A percentile compares a stretch with the other conserved stretches of the same genome.
Conservation (phyloP, 2,329 filamentous ascomycete genomes). For the Mariannaea sp. region DNA sequence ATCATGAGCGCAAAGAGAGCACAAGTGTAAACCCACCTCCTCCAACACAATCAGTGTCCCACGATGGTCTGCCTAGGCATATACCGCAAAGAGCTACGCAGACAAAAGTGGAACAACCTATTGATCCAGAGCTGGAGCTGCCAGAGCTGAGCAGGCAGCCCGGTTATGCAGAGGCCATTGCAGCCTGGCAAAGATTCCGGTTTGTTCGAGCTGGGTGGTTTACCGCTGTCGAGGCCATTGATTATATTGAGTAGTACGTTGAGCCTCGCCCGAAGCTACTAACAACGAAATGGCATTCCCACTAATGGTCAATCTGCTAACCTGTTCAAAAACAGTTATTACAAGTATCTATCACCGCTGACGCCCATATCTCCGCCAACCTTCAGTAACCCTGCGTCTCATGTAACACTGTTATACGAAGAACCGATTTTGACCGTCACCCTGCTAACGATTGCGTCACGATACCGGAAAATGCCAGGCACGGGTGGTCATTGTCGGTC, state of each 20-base stretch:
- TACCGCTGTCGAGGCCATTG: constrained; percentile 88
- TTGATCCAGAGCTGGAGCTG: constrained; percentile 54
- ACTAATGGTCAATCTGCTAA: constrained; percentile 15
- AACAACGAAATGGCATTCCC: not conserved
- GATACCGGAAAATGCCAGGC: constrained; percentile 80
- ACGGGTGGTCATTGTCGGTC: constrained; percentile 82
- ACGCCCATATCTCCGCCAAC: constrained; percentile 94
- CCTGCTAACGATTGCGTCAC: constrained; percentile 85
- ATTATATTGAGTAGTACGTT: constrained; percentile 87
- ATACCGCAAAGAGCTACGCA: constrained; percentile 24
- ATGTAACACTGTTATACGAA: constrained; percentile 79
- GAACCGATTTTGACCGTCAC: constrained; percentile 94
- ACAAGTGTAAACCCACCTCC: constrained; percentile 22
- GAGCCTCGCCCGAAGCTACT: too few relatives aligned
- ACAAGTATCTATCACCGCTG: constrained; percentile 85
- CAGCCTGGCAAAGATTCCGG: constrained; percentile 88
- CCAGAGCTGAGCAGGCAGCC: constrained; percentile 53
- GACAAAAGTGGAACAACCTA: constrained; percentile 43
- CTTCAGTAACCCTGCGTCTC: constrained; percentile 80
- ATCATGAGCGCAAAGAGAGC: constrained; percentile 34
- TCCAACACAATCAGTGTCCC: constrained; percentile 21
- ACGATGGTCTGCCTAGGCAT: constrained; percentile 29
- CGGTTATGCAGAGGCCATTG: constrained; percentile 71
- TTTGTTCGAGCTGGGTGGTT: constrained; percentile 99
- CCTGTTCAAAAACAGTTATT: constrained; percentile 72